Percentiles rank a stretch among this genome's conserved stretches.
Evolutionary conservation across 768 basidiomycete genomes (phyloP).

Genomic region (Tylopilus rubrobrunneus): DNA sequence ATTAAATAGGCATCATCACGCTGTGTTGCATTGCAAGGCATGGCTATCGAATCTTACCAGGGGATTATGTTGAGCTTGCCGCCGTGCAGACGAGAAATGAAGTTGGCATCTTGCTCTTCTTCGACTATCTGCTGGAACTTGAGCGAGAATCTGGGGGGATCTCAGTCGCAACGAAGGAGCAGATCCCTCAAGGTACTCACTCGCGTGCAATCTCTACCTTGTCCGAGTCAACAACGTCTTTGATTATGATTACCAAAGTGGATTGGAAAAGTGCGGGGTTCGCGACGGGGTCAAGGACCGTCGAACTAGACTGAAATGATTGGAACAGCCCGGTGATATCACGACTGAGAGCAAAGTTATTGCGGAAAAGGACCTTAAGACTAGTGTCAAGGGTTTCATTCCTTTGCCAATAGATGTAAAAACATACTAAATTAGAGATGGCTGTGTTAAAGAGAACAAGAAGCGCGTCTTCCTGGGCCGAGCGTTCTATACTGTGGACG

Average conservation of each 20-base stretch:
- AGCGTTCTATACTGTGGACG: constrained; percentile 61
- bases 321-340: constrained; percentile 60
- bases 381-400: neutral
- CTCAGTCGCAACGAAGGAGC: neutral
- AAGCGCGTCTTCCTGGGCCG: constrained; percentile 59
- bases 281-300: constrained; percentile 51
- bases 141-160: constrained; percentile 38
- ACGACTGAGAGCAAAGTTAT: constrained; percentile 61
- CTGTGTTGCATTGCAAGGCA: constrained; percentile 6
- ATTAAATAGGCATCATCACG: neutral
- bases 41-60: constrained; percentile 33
- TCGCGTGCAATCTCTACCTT: constrained; percentile 55
- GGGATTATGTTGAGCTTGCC: constrained; percentile 55
- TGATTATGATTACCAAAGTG: constrained; percentile 59
- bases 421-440: constrained; percentile 54
- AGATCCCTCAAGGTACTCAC: constrained; percentile 32
- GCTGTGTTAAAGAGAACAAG: constrained; percentile 65
- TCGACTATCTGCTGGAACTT: constrained; percentile 60
- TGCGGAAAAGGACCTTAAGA: constrained; percentile 58
- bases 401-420: neutral
- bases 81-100: constrained; percentile 54
- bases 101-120: constrained; percentile 56
- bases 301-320: constrained; percentile 55
- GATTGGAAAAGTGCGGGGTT: constrained; percentile 60
- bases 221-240: constrained; percentile 64